Evolutionary conservation across 148 eudicot genomes (phyloP), one percentile per base, ranked within the genome.

Genomic region (Rhododendron ferrugineum): DNA sequence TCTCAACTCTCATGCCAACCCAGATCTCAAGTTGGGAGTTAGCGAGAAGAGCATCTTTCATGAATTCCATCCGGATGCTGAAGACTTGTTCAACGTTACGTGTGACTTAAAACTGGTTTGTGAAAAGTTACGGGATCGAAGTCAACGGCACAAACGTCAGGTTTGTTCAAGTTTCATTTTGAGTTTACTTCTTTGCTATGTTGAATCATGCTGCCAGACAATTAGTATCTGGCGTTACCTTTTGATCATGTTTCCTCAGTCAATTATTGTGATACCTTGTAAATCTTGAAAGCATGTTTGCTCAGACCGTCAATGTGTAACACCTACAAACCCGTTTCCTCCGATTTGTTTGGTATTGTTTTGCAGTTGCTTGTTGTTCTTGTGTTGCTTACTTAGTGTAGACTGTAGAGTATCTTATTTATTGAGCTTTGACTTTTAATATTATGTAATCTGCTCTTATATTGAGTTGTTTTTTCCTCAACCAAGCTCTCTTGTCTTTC

Each of bases 11-110:
- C 26, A 18, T 85, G 84, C 58, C 30, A 7, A 44, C 64, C 77
- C 85, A 93, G 99, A 97, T 86, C 91, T 97, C 86, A 97, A 97
- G 89, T 84, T 97, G 91, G 98, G 98, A 78, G 91, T 95, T 40
- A 95, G 94, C 90, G 99, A 95, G 85, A 97, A 97, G 87, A 94
- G 91, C 81, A 89, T 97, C 30, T 97, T 97, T 82, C 95, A 94
- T 60, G 98, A 94, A 85, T 97, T 97, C 91, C 99, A 97, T 88
- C 98, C 96, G 9, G 99, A 97, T 90, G 99, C 99, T 73, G 99
- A 97, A 89, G 99, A 97, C 82, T 88, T 97, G 87, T 97, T 97
- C 90, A 97, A 97, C 85, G 99, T 97, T 40, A 97, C 99, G 5
- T 97, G 99, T 86, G 98, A 95, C 88, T 87, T 97, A 84, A 93